These are phyloP conservation scores for Nigrospora sphaerica DNA, from an alignment of 2,329 filamentous ascomycete genomes.

Conservation along the genomic window DNA sequence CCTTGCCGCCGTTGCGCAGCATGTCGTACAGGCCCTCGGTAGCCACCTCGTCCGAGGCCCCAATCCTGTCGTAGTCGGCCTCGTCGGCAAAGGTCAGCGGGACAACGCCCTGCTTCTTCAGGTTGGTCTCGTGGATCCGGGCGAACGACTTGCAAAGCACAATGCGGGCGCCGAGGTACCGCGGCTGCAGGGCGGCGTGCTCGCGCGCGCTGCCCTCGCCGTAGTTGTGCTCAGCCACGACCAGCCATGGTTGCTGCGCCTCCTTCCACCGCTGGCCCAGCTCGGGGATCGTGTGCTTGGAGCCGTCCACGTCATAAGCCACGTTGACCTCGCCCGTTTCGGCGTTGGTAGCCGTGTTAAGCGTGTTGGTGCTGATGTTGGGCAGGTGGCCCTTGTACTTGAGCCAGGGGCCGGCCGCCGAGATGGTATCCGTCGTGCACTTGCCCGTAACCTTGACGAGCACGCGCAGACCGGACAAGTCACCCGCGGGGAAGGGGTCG, in stretches of 20 bases:
- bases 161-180: conserved; percentile 80
- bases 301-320: conserved; percentile 80
- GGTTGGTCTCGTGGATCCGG: conserved; percentile 88
- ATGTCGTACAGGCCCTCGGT: conserved; percentile 82
- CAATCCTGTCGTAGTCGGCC: conserved; percentile 77
- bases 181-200: conserved; percentile 82
- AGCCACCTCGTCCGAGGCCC: conserved; percentile 73
- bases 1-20: conserved; percentile 69
- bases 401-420: conserved; percentile 91
- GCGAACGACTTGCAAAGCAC: conserved; percentile 85
- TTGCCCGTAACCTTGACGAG: conserved; percentile 96
- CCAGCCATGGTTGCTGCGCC: conserved; percentile 73
- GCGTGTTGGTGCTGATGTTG: conserved; percentile 95
- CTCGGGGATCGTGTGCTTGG: conserved; percentile 72
- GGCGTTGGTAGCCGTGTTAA: conserved; percentile 90
- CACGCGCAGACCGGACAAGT: conserved; percentile 72
- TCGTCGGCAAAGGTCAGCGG: conserved; percentile 87
- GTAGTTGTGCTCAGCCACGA: conserved; percentile 97
- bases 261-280: conserved; percentile 79
- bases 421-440: conserved; percentile 98
- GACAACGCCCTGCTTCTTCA: conserved; percentile 96
- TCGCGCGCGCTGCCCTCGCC: conserved; percentile 85
- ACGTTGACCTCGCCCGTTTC: conserved; percentile 88
- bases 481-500: conserved; percentile 67
- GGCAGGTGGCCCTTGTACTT: conserved; percentile 99